phyloP scores from a whole-genome alignment of 768 basidiomycete species.

The Lentinula edodes region DNA sequence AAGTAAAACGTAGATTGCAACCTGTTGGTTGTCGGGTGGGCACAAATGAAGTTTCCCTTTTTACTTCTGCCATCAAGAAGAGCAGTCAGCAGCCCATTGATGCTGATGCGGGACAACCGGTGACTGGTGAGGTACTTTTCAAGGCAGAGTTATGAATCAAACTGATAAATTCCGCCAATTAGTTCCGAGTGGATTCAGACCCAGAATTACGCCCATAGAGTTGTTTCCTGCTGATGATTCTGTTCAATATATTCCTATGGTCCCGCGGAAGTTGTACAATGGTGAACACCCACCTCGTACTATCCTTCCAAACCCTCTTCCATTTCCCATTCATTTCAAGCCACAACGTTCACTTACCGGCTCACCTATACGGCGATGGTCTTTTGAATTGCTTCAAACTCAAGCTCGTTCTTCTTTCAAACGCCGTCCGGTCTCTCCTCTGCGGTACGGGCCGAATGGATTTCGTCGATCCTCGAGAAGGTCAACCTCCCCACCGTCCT shows the following conservation, averaged over 20 bases:
- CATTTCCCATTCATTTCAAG: slow-evolving; percentile 29
- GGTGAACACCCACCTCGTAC: slow-evolving; percentile 14
- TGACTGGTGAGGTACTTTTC: slow-evolving; percentile 5
- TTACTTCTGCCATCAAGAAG: slow-evolving; percentile 22
- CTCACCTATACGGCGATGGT: slow-evolving; percentile 25
- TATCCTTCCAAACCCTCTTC: slow-evolving; percentile 25
- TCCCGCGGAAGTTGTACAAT: slow-evolving; percentile 24
- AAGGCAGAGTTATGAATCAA: background rate
- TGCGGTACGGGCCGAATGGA: slow-evolving; percentile 1
- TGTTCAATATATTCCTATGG: slow-evolving; percentile 37
- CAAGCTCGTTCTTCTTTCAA: background rate
- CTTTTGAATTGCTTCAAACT: background rate
- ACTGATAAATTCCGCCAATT: background rate
- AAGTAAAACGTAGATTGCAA: slow-evolving; percentile 15
- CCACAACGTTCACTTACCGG: slow-evolving; percentile 35
- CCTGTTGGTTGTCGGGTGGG: slow-evolving; percentile 40
- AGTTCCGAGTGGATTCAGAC: slow-evolving; percentile 6
- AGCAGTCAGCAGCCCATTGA: background rate
- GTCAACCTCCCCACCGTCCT: background rate
- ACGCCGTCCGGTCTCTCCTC: slow-evolving; percentile 3
- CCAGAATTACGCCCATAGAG: background rate
- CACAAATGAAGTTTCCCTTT: slow-evolving; percentile 35
- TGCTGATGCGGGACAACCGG: background rate
- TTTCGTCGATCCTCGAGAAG: background rate
- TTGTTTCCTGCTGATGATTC: slow-evolving; percentile 14